A percentile compares a stretch with the other conserved stretches of the same genome.
Evolutionary conservation across 495 filamentous ascomycete genomes (phyloP).

Genomic region (Parathielavia appendiculata): DNA sequence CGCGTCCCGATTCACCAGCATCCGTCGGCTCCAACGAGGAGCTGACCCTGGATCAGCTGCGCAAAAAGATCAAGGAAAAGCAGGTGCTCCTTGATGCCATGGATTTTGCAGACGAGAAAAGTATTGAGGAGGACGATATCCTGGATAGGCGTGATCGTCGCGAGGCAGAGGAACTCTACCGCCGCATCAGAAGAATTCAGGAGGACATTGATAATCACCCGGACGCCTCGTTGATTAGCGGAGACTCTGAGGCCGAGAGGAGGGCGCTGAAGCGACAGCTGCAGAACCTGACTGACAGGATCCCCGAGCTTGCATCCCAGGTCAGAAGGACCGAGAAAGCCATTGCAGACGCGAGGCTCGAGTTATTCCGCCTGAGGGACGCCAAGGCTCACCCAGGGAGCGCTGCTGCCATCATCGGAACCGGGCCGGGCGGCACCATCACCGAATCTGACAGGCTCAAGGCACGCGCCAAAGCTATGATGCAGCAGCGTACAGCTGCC

Average conservation of each 20-base stretch:
- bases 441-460: conserved; percentile 94
- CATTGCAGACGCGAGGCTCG: conserved; percentile 88
- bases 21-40: conserved; percentile 72
- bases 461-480: conserved; percentile 91
- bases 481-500: conserved; percentile 94
- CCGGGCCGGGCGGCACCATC: conserved; percentile 83
- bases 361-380: conserved; percentile 88
- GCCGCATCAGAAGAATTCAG: conserved; percentile 86
- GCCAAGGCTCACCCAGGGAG: conserved; percentile 85
- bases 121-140: conserved; percentile 83
- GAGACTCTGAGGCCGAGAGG: conserved; percentile 82
- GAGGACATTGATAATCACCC: conserved; percentile 95
- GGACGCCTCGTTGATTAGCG: conserved; percentile 62
- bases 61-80: conserved; percentile 91
- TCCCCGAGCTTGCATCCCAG: conserved; percentile 87
- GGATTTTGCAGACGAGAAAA: conserved; percentile 91
- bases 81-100: conserved; percentile 95
- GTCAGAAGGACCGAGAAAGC: conserved; percentile 85
- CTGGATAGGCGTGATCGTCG: conserved; percentile 85
- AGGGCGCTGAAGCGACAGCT: conserved; percentile 81
- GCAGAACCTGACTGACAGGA: conserved; percentile 78
- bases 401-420: conserved; percentile 80
- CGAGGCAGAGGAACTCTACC: conserved; percentile 90
- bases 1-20: conserved; percentile 65
- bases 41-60: conserved; percentile 75